These are phyloP conservation scores for Crithidia bombi DNA, from an alignment of 208 protist genomes.

Conservation along the genomic window DNA sequence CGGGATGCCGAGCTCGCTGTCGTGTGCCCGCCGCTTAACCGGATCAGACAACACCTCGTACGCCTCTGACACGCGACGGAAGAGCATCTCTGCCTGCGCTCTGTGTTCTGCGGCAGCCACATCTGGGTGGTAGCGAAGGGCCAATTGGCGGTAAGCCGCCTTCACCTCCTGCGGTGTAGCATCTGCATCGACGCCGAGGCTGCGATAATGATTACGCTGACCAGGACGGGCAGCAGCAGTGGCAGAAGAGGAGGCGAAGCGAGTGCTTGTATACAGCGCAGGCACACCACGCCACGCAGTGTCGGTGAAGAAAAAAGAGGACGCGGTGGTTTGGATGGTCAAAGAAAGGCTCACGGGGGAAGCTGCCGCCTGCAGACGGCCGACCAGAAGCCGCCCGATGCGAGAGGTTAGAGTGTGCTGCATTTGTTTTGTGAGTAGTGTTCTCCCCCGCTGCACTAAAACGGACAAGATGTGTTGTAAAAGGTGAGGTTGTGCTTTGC, in stretches of 20 bases:
- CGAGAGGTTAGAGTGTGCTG: not conserved
- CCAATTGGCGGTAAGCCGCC: constrained; percentile 76
- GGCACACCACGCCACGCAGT: constrained; percentile 1
- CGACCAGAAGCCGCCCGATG: not conserved
- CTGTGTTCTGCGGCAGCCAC: constrained; percentile 62
- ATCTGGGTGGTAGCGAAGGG: constrained; percentile 89
- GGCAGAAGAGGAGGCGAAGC: constrained; percentile 20
- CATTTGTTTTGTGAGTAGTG: constrained; percentile 2
- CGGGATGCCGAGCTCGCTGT: constrained; percentile 72
- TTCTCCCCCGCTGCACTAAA: too few relatives aligned
- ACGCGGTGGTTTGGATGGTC: not conserved
- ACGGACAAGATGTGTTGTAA: too few relatives aligned
- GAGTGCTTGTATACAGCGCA: constrained; percentile 14
- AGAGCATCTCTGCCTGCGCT: constrained; percentile 70
- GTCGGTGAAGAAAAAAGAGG: not conserved
- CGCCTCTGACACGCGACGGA: constrained; percentile 89
- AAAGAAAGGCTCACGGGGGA: not conserved
- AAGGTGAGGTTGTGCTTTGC: too few relatives aligned
- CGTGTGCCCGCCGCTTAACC: constrained; percentile 94
- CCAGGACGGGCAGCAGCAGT: constrained; percentile 3
- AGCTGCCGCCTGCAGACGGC: not conserved
- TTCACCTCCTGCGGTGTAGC: constrained; percentile 90
- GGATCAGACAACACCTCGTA: constrained; percentile 97
- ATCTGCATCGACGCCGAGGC: constrained; percentile 57
- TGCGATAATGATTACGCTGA: constrained; percentile 61